Evolutionary conservation across 192 early-diverging fungal species (phyloP).

Genomic region (Cladochytrium replicatum): DNA sequence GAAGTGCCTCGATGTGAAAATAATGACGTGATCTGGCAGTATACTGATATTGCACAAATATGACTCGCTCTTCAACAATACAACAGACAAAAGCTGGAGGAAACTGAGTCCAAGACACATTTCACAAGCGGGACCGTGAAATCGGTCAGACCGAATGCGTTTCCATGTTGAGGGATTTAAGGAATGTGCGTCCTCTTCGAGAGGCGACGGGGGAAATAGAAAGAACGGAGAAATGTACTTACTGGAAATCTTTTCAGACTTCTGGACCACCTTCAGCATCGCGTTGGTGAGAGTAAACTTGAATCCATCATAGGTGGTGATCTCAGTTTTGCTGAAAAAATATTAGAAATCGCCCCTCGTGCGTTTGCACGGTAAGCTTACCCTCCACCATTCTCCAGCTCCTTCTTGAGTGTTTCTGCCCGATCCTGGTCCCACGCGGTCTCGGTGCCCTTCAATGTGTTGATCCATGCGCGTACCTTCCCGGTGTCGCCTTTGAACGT

Average conservation of each 20-base stretch:
- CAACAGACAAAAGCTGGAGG: conserved; percentile 23
- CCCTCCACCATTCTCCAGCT: conserved; percentile 16
- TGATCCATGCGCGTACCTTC: conserved; percentile 70
- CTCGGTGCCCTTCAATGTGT: conserved; percentile 34
- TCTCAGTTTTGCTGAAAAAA: conserved; percentile 27
- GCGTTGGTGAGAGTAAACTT: conserved; percentile 51
- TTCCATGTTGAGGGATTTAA: conserved; percentile 48
- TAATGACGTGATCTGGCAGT: not conserved
- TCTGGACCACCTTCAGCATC: conserved; percentile 33
- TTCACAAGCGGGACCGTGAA: conserved; percentile 1
- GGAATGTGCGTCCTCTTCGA: conserved; percentile 36
- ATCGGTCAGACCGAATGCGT: conserved; percentile 8
- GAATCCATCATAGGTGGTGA: conserved; percentile 53
- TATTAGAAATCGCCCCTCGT: conserved; percentile 1
- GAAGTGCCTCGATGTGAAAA: conserved; percentile 4
- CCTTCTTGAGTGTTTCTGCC: conserved; percentile 35
- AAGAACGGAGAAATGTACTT: conserved; percentile 7
- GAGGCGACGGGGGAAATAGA: not conserved
- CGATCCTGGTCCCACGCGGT: conserved; percentile 32
- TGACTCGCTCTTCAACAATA: conserved; percentile 50
- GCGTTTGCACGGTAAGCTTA: no score
- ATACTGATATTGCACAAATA: conserved; percentile 38
- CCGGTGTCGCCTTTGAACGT: conserved; percentile 88
- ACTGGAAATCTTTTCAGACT: conserved; percentile 39
- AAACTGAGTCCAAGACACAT: conserved; percentile 4